Base-by-base conservation (phyloP, 345 rosid species). In the Noccaea caerulescens region DNA sequence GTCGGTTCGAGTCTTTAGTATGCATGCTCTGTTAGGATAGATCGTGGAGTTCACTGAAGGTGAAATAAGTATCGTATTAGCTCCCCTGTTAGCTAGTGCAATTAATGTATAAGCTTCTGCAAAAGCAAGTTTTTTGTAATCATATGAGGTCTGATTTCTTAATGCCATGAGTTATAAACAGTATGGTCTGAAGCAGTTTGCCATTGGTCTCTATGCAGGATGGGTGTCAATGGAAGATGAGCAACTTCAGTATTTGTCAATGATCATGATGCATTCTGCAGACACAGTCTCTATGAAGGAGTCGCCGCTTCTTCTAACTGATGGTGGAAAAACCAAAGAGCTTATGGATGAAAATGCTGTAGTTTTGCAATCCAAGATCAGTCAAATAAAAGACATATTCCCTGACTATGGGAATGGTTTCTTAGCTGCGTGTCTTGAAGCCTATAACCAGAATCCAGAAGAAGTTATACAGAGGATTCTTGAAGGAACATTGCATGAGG, bases 381-480 rank as follows among this genome's bases (percentile, higher is more conserved):
- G 91, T 79, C 97, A 89, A 77, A 81, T 93, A 75, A 93, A 84
- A 80, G 97, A 93, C 77, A 84, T 91, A 39, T 93, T 93, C 78
- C 93, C 99, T 47, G 95, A 89, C 58, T 87, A 83, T 77, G 97
- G 96, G 56, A 81, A 85, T 51, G 96, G 95, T 7, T 94, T 80
- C 81, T 51, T 94, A 55, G 81, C 85, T 67, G 88, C 92, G 45
- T 94, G 99, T 75, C 96, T 94, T 18, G 93, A 91, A 83, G 95
- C 81, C 23, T 91, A 91, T 82, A 91, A 88, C 80, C 87, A 84
- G 64, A 92, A 91, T 79, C 86, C 94, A 32, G 97, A 94, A 77
- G 96, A 91, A 77, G 97, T 94, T 46, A 94, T 91, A 66, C 97
- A 94, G 78, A 83, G 96, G 76, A 94, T 91, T 46, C 92, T 94